Evolutionary conservation across 495 filamentous ascomycete genomes (phyloP).

Genomic region (Daldinia loculata): DNA sequence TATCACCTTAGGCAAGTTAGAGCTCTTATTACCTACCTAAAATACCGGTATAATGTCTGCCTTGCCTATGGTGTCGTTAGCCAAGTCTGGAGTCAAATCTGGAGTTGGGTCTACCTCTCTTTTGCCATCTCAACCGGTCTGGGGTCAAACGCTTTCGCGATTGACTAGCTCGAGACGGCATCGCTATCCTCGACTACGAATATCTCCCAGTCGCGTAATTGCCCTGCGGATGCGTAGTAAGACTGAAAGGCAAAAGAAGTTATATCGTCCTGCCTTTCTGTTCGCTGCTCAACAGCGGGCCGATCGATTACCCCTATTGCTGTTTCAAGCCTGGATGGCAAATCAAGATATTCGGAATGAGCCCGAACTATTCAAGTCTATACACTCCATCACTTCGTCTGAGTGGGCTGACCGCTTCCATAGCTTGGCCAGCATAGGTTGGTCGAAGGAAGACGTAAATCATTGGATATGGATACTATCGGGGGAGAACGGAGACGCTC

Average conservation of each 20-base stretch:
- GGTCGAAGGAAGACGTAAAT: conserved; percentile 42
- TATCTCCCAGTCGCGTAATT: conserved; percentile 37
- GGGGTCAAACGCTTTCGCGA: conserved; percentile 35
- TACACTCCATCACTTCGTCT: conserved; percentile 33
- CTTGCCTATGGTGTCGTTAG: background rate
- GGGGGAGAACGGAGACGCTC: conserved; percentile 45
- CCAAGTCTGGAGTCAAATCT: conserved; percentile 5
- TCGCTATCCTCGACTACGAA: conserved; percentile 24
- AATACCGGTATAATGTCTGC: conserved; percentile 13
- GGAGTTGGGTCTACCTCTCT: conserved; percentile 7
- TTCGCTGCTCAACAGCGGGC: conserved; percentile 19
- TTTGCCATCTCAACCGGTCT: conserved; percentile 4
- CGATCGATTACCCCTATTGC: conserved; percentile 47
- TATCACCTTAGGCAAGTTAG: background rate
- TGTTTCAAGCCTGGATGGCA: conserved; percentile 46
- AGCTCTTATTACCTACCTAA: background rate
- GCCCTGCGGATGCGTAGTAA: conserved; percentile 33
- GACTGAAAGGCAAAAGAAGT: conserved; percentile 24
- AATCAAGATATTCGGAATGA: conserved; percentile 38
- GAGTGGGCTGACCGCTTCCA: conserved; percentile 47
- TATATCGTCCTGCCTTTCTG: conserved; percentile 23
- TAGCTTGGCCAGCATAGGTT: conserved; percentile 37
- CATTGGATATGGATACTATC: conserved; percentile 57
- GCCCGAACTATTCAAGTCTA: conserved; percentile 11
- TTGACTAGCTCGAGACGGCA: conserved; percentile 24